Conservation (phyloP, 2,329 filamentous ascomycete genomes). For the Cladosporium velox region DNA sequence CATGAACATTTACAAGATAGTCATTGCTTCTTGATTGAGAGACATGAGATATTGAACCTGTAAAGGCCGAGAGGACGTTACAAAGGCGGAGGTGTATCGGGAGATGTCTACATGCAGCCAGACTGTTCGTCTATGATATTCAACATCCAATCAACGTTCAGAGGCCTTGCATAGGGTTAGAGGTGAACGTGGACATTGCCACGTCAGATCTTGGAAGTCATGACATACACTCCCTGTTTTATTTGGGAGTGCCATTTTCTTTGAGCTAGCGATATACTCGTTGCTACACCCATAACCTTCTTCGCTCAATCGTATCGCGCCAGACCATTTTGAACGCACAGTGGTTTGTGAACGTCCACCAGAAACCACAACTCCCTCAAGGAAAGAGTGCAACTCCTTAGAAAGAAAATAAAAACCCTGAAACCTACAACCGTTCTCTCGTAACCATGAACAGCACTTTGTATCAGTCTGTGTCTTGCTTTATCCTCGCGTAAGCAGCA, state of each 20-base stretch:
- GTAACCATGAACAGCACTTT: not conserved
- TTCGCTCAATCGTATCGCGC: too few relatives aligned
- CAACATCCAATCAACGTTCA: not conserved
- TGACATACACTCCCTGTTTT: not conserved
- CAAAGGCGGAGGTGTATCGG: not conserved
- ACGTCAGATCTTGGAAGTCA: not conserved
- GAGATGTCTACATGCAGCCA: not conserved
- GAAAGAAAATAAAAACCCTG: not conserved
- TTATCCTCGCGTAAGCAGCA: not conserved
- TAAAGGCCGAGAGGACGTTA: not conserved
- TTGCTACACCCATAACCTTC: not conserved
- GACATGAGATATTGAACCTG: not conserved
- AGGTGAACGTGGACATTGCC: not conserved
- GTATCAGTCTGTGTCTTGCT: not conserved
- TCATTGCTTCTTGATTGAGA: too few relatives aligned
- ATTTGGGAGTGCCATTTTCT: not conserved
- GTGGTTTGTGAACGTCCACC: too few relatives aligned
- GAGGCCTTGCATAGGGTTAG: not conserved
- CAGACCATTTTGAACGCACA: too few relatives aligned
- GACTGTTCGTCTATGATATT: not conserved
- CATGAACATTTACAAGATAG: not conserved
- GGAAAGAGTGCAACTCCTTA: too few relatives aligned
- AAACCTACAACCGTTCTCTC: too few relatives aligned
- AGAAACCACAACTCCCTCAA: too few relatives aligned
- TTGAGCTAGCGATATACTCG: not conserved